Conservation (phyloP, 83 land plant genomes). For the Picea abies region DNA sequence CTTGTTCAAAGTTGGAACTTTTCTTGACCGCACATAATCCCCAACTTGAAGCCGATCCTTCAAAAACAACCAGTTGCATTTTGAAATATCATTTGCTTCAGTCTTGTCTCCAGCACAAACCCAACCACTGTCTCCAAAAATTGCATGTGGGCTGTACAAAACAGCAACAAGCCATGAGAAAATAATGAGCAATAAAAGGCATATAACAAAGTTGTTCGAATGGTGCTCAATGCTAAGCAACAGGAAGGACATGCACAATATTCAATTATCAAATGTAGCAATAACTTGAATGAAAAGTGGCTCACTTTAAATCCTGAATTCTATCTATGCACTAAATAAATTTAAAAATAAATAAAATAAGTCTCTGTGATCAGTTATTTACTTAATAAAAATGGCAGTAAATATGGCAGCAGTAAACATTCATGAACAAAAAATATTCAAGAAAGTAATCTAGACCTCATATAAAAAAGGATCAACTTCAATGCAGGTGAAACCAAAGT, state of each 20-base stretch:
- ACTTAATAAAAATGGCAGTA: not conserved
- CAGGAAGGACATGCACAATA: not conserved
- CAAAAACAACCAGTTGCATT: conserved; percentile 49
- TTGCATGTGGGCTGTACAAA: conserved; percentile 43
- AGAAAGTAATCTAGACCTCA: not conserved
- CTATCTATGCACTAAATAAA: not conserved
- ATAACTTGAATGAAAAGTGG: not conserved
- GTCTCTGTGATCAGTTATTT: not conserved
- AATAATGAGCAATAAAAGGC: not conserved
- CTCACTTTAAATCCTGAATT: not conserved
- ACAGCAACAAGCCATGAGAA: conserved; percentile 15
- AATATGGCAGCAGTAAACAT: not conserved
- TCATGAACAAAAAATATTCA: not conserved
- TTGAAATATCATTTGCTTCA: not conserved
- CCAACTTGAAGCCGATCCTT: conserved; percentile 62
- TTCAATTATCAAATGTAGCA: not conserved
- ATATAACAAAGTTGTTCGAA: not conserved
- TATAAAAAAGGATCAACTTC: not conserved
- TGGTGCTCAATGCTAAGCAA: not conserved
- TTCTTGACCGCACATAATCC: conserved; percentile 70
- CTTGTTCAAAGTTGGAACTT: conserved; percentile 37
- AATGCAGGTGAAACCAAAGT: not conserved
- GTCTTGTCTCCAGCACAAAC: conserved; percentile 23
- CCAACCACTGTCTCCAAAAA: conserved; percentile 25
- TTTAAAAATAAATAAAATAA: not conserved